Evolutionary conservation across 2,329 filamentous ascomycete genomes (phyloP).

Genomic region (Lecanicillium sp.): DNA sequence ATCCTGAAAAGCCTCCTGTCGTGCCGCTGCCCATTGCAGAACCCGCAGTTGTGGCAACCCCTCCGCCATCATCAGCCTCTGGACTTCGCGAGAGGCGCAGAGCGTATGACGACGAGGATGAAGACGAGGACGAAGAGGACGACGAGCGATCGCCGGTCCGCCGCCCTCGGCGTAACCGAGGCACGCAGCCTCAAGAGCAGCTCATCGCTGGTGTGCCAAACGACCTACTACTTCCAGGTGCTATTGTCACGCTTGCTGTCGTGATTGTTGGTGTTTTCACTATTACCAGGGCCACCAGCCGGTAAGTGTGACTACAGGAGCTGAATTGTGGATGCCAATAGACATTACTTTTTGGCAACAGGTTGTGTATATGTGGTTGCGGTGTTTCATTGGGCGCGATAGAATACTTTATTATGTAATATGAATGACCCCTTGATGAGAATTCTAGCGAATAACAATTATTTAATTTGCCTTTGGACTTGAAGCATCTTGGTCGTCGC

Average conservation of each 20-base stretch:
- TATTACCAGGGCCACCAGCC: constrained; percentile 59
- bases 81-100: constrained; percentile 42
- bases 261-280: constrained; percentile 93
- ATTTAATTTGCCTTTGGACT: no score
- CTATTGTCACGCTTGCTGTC: constrained; percentile 88
- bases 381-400: constrained; percentile 2
- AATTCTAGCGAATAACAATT: no score
- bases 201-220: constrained; percentile 89
- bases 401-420: constrained; percentile 10
- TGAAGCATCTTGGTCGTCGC: no score
- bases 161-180: constrained; percentile 24
- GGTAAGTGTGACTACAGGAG: constrained; percentile 13
- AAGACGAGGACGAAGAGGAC: constrained; percentile 35
- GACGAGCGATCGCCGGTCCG: constrained; percentile 32
- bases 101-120: constrained; percentile 44
- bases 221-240: constrained; percentile 84
- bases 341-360: not conserved
- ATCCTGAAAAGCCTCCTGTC: constrained; percentile 83
- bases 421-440: constrained; percentile 8
- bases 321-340: not conserved
- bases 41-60: constrained; percentile 33
- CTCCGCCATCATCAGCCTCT: constrained; percentile 37
- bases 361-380: constrained; percentile 5
- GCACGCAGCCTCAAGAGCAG: constrained; percentile 54
- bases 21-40: constrained; percentile 45